Percentiles rank a stretch among this genome's conserved stretches.
Evolutionary conservation across 306 rosid genomes (phyloP).

Genomic region (Datisca glomerata): DNA sequence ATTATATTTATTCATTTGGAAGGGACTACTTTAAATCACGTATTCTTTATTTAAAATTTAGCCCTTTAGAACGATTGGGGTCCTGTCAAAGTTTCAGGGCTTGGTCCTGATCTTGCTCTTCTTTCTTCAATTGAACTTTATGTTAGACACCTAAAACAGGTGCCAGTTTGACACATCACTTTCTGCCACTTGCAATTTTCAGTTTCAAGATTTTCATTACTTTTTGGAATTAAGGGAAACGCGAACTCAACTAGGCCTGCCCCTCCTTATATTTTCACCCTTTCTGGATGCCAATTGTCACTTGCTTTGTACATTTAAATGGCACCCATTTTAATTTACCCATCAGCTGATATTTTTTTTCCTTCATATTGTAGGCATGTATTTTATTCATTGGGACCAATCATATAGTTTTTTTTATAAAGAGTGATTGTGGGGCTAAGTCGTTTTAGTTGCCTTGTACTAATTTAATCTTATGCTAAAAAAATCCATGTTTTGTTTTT

Average conservation of each 20-base stretch:
- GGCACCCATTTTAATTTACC: constrained; percentile 5
- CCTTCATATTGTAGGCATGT: constrained; percentile 4
- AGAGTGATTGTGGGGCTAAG: background rate
- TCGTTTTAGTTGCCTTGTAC: background rate
- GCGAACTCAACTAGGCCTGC: constrained; percentile 1
- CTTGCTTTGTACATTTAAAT: constrained; percentile 4
- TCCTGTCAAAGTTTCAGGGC: background rate
- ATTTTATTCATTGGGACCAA: constrained; percentile 7
- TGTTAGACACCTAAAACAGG: background rate
- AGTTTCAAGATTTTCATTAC: constrained; percentile 4
- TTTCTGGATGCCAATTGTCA: constrained; percentile 12
- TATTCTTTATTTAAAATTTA: too few species aligned
- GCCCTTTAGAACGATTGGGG: too few species aligned
- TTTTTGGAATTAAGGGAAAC: constrained; percentile 4
- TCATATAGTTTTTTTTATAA: background rate
- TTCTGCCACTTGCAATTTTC: constrained; percentile 6
- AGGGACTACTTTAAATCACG: too few species aligned
- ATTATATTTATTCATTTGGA: too few species aligned
- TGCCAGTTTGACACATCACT: constrained; percentile 11
- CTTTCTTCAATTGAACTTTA: constrained; percentile 2
- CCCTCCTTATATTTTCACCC: background rate
- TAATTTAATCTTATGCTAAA: background rate
- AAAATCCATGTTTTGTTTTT: background rate
- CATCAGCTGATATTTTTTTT: constrained; percentile 1
- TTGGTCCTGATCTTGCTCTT: background rate